Base-by-base conservation (phyloP, 306 rosid species). In the Acacia confusa region DNA sequence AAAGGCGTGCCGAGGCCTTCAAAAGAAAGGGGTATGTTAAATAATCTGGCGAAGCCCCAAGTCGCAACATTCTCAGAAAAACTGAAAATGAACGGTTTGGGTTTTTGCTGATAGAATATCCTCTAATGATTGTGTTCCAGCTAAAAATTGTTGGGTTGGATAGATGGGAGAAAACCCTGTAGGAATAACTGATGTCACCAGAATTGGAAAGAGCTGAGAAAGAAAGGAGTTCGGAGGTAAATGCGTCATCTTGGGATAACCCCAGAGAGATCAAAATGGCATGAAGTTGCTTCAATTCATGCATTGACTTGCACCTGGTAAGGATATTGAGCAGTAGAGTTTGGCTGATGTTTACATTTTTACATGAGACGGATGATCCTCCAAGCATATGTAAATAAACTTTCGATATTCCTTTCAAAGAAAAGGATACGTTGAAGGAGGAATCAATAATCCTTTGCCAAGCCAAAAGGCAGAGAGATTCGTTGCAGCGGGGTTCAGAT, bases 11-110 rank as follows among this genome's bases (percentile, higher is more conserved):
- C 0, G 93, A 86, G 10, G 97, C 97, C 87, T 93, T 93, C 25
- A 77, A 77, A 27, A 93, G 91, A 86, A 93, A 93, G 55, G 97
- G 98, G 87, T 88, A 93, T 52, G 97, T 91, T 47, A 93, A 52
- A 79, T 90, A 82, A 79, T 90, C 92, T 2, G 97, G 97, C 16
- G 87, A 70, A 82, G 82, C 83, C 81, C 93, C 91, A 36, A 50
- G 75, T 58, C 84, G 90, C 80, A 90, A 79, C 97, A 93, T 93
- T 78, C 73, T 78, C 43, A 90, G 34, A 63, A 87, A 93, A 61
- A 91, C 73, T 3, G 85, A 87, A 1, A 90, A 55, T 0, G 94
- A 90, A 65, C 72, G 81, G 61, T 79, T 88, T 41, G 97, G 97
- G 77, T 79, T 86, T 79, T 74, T 87, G 90, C 90, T 86, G 43